Percentiles rank a stretch among this genome's conserved stretches.
Conservation (phyloP, 768 basidiomycete species). For the Suillus lakei region DNA sequence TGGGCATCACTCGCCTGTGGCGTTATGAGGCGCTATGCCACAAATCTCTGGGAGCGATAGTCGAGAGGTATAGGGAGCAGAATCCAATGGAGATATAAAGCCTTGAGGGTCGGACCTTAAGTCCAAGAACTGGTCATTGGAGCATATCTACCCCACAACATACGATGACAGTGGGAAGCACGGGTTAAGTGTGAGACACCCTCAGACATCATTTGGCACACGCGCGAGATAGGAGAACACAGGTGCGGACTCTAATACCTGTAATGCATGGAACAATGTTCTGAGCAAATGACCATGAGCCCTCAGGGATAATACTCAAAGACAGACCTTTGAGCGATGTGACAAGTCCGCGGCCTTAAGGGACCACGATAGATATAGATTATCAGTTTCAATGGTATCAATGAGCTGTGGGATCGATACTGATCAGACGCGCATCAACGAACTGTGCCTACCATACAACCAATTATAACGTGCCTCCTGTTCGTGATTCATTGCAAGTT, state of each 20-base stretch:
- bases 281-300: slow-evolving; percentile 37
- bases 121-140: neutral
- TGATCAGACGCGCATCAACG: neutral
- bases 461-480: slow-evolving; percentile 25
- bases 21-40: neutral
- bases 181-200: neutral
- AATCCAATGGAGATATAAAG: neutral
- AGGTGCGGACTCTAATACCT: slow-evolving; percentile 52
- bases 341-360: slow-evolving; percentile 49
- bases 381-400: slow-evolving; percentile 84
- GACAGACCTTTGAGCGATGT: slow-evolving; percentile 91
- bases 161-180: neutral
- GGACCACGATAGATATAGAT: neutral
- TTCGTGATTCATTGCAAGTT: slow-evolving; percentile 99
- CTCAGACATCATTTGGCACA: neutral
- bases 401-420: slow-evolving; percentile 67
- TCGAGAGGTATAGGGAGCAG: neutral
- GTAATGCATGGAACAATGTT: slow-evolving; percentile 85
- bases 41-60: neutral
- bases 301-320: neutral
- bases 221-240: neutral
- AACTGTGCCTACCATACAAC: neutral
- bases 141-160: neutral
- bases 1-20: neutral
- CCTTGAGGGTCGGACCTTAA: neutral